phyloP scores from a whole-genome alignment of 371 early-diverging fungal species.

The Agmasoma carcini region DNA sequence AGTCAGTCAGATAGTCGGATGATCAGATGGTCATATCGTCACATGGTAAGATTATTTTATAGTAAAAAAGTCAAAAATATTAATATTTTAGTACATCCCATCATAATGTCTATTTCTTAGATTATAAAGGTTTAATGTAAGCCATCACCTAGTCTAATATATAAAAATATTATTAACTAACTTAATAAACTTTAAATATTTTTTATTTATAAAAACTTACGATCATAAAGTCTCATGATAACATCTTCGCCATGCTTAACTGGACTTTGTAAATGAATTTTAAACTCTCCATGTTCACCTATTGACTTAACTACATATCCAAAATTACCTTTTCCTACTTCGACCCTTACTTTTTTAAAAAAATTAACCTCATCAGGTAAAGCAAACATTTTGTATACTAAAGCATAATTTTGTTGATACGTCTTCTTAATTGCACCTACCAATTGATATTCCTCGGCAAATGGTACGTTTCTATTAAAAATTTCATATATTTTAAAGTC shows the following conservation, averaged over 20 bases:
- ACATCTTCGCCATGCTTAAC: conserved; percentile 47
- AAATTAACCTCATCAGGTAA: conserved; percentile 50
- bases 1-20: no score
- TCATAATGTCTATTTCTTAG: no score
- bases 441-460: conserved; percentile 40
- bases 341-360: conserved; percentile 45
- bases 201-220: conserved; percentile 42
- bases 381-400: conserved; percentile 50
- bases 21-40: no score
- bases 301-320: conserved; percentile 51
- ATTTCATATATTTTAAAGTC: conserved; percentile 11
- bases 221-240: conserved; percentile 47
- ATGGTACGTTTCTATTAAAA: conserved; percentile 34
- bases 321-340: conserved; percentile 24
- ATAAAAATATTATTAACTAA: conserved; percentile 2
- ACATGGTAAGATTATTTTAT: no score
- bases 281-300: conserved; percentile 51
- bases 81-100: no score
- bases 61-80: no score
- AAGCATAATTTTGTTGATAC: conserved; percentile 34
- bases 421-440: conserved; percentile 48
- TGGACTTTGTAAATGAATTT: conserved; percentile 49
- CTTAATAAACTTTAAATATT: neutral
- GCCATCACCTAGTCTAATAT: no score
- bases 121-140: no score